phyloP scores from a whole-genome alignment of 306 rosid species.

The Rubus idaeus region DNA sequence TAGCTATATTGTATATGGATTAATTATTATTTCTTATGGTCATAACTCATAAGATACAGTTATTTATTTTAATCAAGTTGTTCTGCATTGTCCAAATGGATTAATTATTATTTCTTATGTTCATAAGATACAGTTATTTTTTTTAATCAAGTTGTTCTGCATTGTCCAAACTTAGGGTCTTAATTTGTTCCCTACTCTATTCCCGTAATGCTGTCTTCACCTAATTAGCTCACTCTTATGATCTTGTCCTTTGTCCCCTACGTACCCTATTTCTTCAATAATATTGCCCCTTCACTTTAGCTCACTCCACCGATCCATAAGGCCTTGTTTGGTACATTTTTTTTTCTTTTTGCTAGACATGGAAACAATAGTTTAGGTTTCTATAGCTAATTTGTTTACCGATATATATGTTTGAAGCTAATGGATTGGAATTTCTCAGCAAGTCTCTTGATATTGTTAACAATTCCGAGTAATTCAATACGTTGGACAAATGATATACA shows the following conservation, averaged over 20 bases:
- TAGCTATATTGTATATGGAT: neutral
- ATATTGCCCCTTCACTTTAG: conserved; percentile 2
- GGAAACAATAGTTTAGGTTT: too few species aligned
- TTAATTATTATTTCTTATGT: too few species aligned
- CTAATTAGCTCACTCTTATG: neutral
- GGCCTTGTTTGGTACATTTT: neutral
- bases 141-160: neutral
- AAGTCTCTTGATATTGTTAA: neutral
- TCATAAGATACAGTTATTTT: neutral
- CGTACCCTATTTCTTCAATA: neutral
- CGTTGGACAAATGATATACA: too few species aligned
- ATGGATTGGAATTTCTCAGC: neutral
- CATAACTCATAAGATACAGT: neutral
- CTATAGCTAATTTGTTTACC: too few species aligned
- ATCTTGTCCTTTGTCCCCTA: neutral
- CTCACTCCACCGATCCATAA: neutral
- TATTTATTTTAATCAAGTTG: neutral
- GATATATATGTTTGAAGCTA: neutral
- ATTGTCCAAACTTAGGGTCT: conserved; percentile 1
- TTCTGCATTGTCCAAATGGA: neutral
- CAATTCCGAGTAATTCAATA: too few species aligned
- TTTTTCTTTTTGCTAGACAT: too few species aligned
- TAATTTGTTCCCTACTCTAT: neutral
- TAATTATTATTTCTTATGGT: neutral
- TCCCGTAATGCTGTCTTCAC: neutral